Conservation (phyloP, 352 stramenopile genomes). For the Globisporangium lucens region DNA sequence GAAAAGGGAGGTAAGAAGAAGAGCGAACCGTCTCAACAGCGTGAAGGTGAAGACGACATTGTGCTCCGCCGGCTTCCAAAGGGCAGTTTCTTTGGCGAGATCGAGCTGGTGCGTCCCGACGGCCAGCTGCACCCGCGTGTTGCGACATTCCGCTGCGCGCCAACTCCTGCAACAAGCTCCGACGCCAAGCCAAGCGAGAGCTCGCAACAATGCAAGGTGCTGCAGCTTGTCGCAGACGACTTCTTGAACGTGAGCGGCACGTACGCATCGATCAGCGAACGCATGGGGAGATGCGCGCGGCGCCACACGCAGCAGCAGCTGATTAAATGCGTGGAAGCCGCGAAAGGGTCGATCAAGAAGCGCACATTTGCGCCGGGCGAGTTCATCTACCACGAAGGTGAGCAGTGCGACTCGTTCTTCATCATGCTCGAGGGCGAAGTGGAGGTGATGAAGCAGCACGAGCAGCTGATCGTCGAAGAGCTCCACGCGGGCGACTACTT, state of each 20-base stretch:
- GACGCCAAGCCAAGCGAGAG: slow-evolving; percentile 9
- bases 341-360: slow-evolving; percentile 68
- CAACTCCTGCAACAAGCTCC: not conserved
- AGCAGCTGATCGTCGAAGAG: slow-evolving; percentile 67
- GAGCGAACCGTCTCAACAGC: not conserved
- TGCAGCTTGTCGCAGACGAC: slow-evolving; percentile 77
- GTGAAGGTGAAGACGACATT: slow-evolving; percentile 34
- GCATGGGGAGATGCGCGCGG: slow-evolving; percentile 56
- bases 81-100: slow-evolving; percentile 77
- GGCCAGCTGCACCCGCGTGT: slow-evolving; percentile 66
- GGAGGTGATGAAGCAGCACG: slow-evolving; percentile 68
- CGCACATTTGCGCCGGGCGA: slow-evolving; percentile 50
- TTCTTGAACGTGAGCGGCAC: slow-evolving; percentile 76
- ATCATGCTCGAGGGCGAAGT: slow-evolving; percentile 73
- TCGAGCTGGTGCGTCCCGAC: slow-evolving; percentile 72
- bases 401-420: slow-evolving; percentile 75
- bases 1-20: not conserved
- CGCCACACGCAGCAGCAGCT: slow-evolving; percentile 67
- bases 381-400: slow-evolving; percentile 78
- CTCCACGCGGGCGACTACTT: slow-evolving; percentile 77
- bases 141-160: slow-evolving; percentile 57
- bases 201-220: slow-evolving; percentile 55
- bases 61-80: slow-evolving; percentile 59
- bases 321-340: slow-evolving; percentile 73
- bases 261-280: slow-evolving; percentile 68